Percentiles rank a stretch among this genome's conserved stretches.
Evolutionary conservation across 495 filamentous ascomycete species (phyloP).

Genomic region (Daldinia loculata): DNA sequence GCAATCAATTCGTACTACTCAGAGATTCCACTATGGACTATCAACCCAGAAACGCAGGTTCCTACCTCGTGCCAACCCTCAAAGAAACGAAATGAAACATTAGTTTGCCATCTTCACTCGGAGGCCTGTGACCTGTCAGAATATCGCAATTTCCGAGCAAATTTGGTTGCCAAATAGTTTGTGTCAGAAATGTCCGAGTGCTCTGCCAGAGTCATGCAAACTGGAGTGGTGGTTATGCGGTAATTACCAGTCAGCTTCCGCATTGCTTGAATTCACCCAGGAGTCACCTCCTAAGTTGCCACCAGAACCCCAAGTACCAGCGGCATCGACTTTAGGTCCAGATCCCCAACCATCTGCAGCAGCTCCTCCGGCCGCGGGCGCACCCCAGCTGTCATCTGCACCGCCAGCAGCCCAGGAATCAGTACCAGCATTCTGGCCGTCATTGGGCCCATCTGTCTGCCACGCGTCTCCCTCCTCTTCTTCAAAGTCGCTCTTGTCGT

Average conservation of each 20-base stretch:
- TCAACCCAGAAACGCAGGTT: neutral
- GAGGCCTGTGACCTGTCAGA: neutral
- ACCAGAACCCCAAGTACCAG: neutral
- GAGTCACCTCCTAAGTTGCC: neutral
- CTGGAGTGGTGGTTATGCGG: neutral
- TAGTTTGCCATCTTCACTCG: neutral
- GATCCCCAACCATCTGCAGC: neutral
- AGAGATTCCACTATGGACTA: neutral
- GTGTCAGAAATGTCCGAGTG: neutral
- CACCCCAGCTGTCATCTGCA: slow-evolving; percentile 9
- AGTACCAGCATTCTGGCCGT: slow-evolving; percentile 1
- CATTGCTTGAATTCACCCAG: neutral
- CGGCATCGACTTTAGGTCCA: neutral
- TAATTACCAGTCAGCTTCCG: neutral
- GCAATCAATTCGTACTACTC: neutral
- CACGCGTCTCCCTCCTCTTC: slow-evolving; percentile 38
- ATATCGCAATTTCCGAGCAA: neutral
- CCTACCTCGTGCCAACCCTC: neutral
- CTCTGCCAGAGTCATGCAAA: neutral
- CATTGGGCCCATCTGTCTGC: neutral
- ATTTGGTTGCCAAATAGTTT: neutral
- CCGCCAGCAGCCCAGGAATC: slow-evolving; percentile 8
- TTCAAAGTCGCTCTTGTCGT: slow-evolving; percentile 69
- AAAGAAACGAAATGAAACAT: neutral
- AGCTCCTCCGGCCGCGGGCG: neutral